Base-by-base conservation (phyloP, 768 basidiomycete genomes). In the Pleurotus giganteus region DNA sequence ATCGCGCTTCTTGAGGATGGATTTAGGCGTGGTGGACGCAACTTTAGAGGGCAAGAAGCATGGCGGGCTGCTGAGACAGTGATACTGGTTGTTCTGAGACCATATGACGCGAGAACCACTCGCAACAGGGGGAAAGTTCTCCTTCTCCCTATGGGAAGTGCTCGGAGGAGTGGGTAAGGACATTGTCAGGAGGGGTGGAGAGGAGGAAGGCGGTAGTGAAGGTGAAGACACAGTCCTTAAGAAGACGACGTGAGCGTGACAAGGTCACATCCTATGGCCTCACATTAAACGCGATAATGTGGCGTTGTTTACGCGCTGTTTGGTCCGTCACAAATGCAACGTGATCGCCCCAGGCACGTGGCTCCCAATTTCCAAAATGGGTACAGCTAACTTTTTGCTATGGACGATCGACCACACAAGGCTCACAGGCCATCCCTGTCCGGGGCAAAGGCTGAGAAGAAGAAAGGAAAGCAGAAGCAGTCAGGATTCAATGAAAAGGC, bases 401-500 rank as follows among this genome's bases (percentile, higher is more conserved):
- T 89, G 88, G 88, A 89, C 58, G 82, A 88, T 53, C 81, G 82
- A 64, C 80, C 80, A 26, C 92, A 96, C 71, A 95, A 95, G 69
- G 75, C 88, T 0, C 96, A 98, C 72, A 72, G 89, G 31, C 80
- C 88, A 17, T 72, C 90, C 17, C 83, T 83, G 64, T 82, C 87
- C 11, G 87, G 91, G 12, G 70, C 68, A 42, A 91, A 91, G 62
- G 82, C 81, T 1, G 89, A 85, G 57, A 94, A 94, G 73, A 93
- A 88, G 65, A 83, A 85, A 67, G 79, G 80, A 58, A 82, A 89
- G 63, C 81, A 86, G 60, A 86, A 84, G 39, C 84, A 85, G 39
- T 78, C 29, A 15, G 87, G 85, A 4, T 90, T 87, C 73, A 98
- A 98, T 66, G 93, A 94, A 71, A 98, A 97, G 79, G 95, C 15